phyloP scores from a whole-genome alignment of 2,329 filamentous ascomycete species.

The Metarhizium guizhouense region DNA sequence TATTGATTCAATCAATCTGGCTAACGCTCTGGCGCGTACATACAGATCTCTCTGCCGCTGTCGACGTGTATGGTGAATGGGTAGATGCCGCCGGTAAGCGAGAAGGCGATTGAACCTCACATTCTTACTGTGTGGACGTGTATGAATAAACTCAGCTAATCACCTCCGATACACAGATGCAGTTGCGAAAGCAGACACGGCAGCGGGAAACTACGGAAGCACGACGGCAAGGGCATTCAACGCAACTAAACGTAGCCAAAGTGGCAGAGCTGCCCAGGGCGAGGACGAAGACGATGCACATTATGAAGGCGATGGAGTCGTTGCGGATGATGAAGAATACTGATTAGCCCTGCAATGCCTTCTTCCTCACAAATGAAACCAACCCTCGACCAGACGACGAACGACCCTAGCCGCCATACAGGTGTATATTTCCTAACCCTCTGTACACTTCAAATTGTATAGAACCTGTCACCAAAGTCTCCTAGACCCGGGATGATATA shows the following conservation, averaged over 20 bases:
- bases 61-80: slow-evolving; percentile 98
- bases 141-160: background rate
- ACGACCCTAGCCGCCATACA: background rate
- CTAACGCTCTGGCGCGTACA: background rate
- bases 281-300: slow-evolving; percentile 42
- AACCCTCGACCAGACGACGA: background rate
- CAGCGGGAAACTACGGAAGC: slow-evolving; percentile 18
- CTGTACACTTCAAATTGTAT: slow-evolving; percentile 58
- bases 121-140: background rate
- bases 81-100: slow-evolving; percentile 68
- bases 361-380: background rate
- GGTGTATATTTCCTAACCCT: background rate
- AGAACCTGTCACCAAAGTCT: slow-evolving; percentile 93
- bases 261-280: slow-evolving; percentile 12
- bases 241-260: slow-evolving; percentile 7
- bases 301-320: slow-evolving; percentile 46
- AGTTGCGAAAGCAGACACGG: slow-evolving; percentile 38
- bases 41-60: slow-evolving; percentile 74
- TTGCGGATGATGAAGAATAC: slow-evolving; percentile 48
- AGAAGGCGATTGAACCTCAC: background rate
- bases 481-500: slow-evolving; percentile 92
- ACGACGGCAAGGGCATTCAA: slow-evolving; percentile 14
- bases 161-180: slow-evolving; percentile 28
- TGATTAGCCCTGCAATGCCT: slow-evolving; percentile 20
- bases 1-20: background rate